Percentiles rank a stretch among this genome's conserved stretches.
phyloP scores from a whole-genome alignment of 495 filamentous ascomycete genomes.

The Penicillium pulvis region DNA sequence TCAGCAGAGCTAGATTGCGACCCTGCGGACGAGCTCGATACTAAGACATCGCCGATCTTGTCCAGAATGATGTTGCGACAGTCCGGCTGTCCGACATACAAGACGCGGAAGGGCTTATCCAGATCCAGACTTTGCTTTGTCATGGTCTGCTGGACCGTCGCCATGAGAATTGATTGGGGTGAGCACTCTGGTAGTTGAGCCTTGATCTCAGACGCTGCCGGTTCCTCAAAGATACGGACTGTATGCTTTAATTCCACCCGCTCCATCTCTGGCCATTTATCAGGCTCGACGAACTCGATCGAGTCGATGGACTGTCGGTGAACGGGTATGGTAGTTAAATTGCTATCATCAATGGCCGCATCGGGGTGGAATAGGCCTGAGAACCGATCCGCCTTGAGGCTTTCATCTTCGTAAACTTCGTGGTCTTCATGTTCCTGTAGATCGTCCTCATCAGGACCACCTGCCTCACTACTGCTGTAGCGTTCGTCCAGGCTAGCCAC shows the following conservation, averaged over 20 bases:
- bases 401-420: conserved; percentile 22
- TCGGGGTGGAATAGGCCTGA: conserved; percentile 41
- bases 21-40: conserved; percentile 47
- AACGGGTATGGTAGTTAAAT: conserved; percentile 43
- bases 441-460: conserved; percentile 2
- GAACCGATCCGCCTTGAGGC: conserved; percentile 43
- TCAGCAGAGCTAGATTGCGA: conserved; percentile 49
- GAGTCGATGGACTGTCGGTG: conserved; percentile 40
- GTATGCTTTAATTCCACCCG: conserved; percentile 65
- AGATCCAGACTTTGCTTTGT: conserved; percentile 61
- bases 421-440: conserved; percentile 16
- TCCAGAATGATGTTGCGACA: conserved; percentile 70
- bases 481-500: conserved; percentile 49
- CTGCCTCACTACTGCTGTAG: conserved; percentile 38
- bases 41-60: conserved; percentile 69
- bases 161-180: conserved; percentile 42
- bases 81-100: conserved; percentile 66
- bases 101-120: conserved; percentile 66
- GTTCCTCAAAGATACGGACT: conserved; percentile 57
- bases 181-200: conserved; percentile 34
- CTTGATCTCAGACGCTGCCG: conserved; percentile 52
- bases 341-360: conserved; percentile 46
- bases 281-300: conserved; percentile 65
- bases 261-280: conserved; percentile 50
- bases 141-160: conserved; percentile 73